A percentile compares a stretch with the other conserved stretches of the same genome.
Evolutionary conservation across 805 yeast genomes (phyloP).

Genomic region (Nakazawaea wickerhamii): DNA sequence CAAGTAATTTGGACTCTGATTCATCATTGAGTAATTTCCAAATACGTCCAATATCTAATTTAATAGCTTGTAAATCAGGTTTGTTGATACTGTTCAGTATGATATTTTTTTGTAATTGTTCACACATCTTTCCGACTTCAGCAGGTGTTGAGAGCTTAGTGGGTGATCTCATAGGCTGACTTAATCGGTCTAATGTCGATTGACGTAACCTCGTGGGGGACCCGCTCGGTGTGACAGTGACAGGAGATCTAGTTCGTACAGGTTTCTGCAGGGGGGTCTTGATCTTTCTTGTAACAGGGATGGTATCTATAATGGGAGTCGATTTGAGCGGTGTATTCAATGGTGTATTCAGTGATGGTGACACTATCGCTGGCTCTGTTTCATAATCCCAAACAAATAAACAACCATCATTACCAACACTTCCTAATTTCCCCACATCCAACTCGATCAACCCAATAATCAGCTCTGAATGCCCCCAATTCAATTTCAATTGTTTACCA

Average conservation of each 20-base stretch:
- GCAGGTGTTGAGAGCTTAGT: background rate
- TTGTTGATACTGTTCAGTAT: conserved; percentile 17
- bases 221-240: background rate
- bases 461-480: conserved; percentile 58
- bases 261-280: conserved; percentile 8
- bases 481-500: conserved; percentile 42
- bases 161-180: conserved; percentile 1
- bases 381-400: conserved; percentile 43
- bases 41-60: conserved; percentile 20
- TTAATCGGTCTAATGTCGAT: conserved; percentile 6
- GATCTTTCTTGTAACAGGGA: conserved; percentile 20
- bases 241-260: too few relatives aligned
- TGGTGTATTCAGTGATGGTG: too few relatives aligned
- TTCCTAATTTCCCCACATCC: conserved; percentile 24
- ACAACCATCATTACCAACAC: conserved; percentile 51
- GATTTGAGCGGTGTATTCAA: conserved; percentile 8
- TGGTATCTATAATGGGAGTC: conserved; percentile 17
- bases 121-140: conserved; percentile 15
- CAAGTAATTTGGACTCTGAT: conserved; percentile 24
- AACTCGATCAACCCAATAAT: conserved; percentile 35
- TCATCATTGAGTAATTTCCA: conserved; percentile 19
- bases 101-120: conserved; percentile 15
- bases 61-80: conserved; percentile 18
- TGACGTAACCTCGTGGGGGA: background rate
- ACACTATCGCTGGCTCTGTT: too few relatives aligned